Conservation (phyloP, 1,284 basidiomycete species). For the Leccinum solheimii region DNA sequence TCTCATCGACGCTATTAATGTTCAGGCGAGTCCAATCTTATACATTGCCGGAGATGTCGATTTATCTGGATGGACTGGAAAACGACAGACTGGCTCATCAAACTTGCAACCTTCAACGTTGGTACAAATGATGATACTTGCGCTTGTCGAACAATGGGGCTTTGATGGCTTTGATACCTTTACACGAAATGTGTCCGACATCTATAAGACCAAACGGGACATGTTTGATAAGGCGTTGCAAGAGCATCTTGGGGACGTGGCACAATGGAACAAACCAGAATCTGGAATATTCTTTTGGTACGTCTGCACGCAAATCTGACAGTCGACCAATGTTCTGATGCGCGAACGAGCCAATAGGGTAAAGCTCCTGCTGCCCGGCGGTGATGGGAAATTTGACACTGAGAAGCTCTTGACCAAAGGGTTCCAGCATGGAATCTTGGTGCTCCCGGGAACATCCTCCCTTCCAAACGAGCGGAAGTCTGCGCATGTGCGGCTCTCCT, state of each 20-base stretch:
- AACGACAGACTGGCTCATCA: slow-evolving; percentile 57
- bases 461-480: slow-evolving; percentile 65
- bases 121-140: slow-evolving; percentile 69
- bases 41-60: background rate
- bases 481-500: slow-evolving; percentile 72
- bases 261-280: slow-evolving; percentile 79
- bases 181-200: slow-evolving; percentile 62
- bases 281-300: slow-evolving; percentile 86
- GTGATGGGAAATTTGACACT: slow-evolving; percentile 60
- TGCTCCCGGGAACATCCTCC: slow-evolving; percentile 77
- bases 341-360: slow-evolving; percentile 45
- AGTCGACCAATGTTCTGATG: slow-evolving; percentile 2
- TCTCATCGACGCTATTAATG: slow-evolving; percentile 73
- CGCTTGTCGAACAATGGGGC: slow-evolving; percentile 74
- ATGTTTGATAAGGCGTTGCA: slow-evolving; percentile 76
- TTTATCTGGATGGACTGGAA: background rate
- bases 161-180: slow-evolving; percentile 76
- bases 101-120: slow-evolving; percentile 79
- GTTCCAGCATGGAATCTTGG: slow-evolving; percentile 77
- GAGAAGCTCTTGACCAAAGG: slow-evolving; percentile 73
- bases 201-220: slow-evolving; percentile 77
- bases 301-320: slow-evolving; percentile 24
- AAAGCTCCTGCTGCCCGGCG: slow-evolving; percentile 50
- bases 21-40: slow-evolving; percentile 46
- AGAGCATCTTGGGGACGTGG: slow-evolving; percentile 70